These are phyloP conservation scores for Artemisia tridentata DNA, from an alignment of 129 eudicot species.

Conservation along the genomic window DNA sequence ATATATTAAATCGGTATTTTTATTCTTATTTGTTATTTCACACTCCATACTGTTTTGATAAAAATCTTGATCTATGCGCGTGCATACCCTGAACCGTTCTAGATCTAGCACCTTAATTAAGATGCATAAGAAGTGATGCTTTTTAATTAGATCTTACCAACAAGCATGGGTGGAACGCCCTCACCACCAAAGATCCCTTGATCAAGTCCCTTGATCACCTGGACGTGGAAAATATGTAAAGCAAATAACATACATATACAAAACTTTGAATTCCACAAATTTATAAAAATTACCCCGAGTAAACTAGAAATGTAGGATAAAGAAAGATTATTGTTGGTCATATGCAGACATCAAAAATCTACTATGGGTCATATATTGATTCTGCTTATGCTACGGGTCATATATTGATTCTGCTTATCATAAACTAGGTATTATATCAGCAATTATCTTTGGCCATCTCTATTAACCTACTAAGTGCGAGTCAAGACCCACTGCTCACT, in stretches of 20 bases:
- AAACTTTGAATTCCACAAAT: background rate
- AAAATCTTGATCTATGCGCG: background rate
- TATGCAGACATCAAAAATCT: background rate
- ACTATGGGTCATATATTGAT: background rate
- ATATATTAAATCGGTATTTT: too few species aligned
- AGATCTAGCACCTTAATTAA: too few species aligned
- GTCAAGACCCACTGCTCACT: too few species aligned
- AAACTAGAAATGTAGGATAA: too few species aligned
- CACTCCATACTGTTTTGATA: too few species aligned
- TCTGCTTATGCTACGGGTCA: too few species aligned
- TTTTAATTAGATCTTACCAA: constrained; percentile 56
- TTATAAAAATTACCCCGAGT: background rate
- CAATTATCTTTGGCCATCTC: too few species aligned
- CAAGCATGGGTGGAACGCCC: constrained; percentile 93
- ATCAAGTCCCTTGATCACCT: constrained; percentile 90
- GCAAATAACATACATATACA: background rate
- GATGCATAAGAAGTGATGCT: background rate
- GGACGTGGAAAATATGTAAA: constrained; percentile 1
- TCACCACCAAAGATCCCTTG: constrained; percentile 93
- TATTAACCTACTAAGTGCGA: too few species aligned
- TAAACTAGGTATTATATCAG: too few species aligned
- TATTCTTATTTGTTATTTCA: too few species aligned
- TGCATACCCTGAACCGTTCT: too few species aligned
- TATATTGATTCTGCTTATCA: too few species aligned
- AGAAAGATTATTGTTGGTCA: background rate